A percentile compares a stretch with the other conserved stretches of the same genome.
Conservation (phyloP, 116 monocot species). For the Papilionanthe hybrid region DNA sequence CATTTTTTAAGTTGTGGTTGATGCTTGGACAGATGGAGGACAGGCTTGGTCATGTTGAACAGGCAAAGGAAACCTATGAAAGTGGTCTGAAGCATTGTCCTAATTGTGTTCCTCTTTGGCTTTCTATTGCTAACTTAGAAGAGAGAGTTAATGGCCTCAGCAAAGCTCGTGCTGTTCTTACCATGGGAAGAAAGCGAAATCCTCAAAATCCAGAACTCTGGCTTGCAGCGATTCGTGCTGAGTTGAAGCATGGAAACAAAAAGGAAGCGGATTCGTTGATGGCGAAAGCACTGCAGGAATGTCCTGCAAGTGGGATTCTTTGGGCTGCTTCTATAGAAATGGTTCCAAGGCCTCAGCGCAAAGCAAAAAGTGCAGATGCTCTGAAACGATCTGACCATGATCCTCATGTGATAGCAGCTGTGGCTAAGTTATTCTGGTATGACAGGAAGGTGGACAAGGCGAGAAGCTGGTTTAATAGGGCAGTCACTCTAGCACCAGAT, state of each 20-base stretch:
- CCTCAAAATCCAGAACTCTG: constrained; percentile 83
- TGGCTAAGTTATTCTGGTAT: constrained; percentile 90
- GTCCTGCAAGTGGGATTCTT: constrained; percentile 85
- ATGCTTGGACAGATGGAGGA: constrained; percentile 99
- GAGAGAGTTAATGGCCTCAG: constrained; percentile 74
- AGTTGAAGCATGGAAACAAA: constrained; percentile 82
- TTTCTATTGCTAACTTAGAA: constrained; percentile 78
- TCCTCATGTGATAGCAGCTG: constrained; percentile 82
- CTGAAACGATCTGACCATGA: constrained; percentile 73
- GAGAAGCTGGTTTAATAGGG: constrained; percentile 86
- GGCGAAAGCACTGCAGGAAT: constrained; percentile 96
- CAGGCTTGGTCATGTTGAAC: constrained; percentile 42
- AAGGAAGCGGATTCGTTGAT: constrained; percentile 81
- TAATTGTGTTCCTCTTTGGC: constrained; percentile 74
- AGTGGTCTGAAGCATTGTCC: constrained; percentile 77
- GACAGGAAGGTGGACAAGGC: constrained; percentile 98
- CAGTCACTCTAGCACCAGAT: constrained; percentile 88
- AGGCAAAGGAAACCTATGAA: constrained; percentile 80
- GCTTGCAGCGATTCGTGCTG: constrained; percentile 85
- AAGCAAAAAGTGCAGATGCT: constrained; percentile 47
- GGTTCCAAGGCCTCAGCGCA: constrained; percentile 75
- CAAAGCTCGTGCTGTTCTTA: constrained; percentile 87
- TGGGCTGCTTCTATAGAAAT: constrained; percentile 95
- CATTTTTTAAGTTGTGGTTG: constrained; percentile 90
- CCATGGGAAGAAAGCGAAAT: constrained; percentile 81